These are phyloP conservation scores for Teratosphaeria epicoccoides DNA, from an alignment of 2,329 filamentous ascomycete species.

Conservation along the genomic window DNA sequence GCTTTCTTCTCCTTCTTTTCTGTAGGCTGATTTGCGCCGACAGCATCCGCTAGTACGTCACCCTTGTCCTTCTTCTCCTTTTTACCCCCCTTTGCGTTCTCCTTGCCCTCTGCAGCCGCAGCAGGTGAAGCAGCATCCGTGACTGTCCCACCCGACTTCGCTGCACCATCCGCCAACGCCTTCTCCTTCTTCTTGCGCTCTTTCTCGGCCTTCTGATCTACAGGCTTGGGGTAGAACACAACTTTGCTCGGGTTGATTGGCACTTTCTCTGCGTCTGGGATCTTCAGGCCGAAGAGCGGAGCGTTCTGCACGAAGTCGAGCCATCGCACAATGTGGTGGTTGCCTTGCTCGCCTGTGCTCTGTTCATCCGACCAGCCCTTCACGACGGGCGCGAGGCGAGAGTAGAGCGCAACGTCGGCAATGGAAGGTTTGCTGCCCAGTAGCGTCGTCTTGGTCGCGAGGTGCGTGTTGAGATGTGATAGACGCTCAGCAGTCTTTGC, in stretches of 20 bases:
- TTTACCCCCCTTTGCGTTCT: conserved; percentile 18
- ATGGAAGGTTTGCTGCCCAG: conserved; percentile 82
- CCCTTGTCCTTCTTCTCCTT: conserved; percentile 38
- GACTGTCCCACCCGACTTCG: conserved; percentile 36
- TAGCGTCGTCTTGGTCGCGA: conserved; percentile 78
- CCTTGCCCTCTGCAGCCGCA: conserved; percentile 28
- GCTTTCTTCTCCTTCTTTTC: conserved; percentile 61
- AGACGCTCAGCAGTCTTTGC: conserved; percentile 54
- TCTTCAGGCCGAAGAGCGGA: conserved; percentile 54
- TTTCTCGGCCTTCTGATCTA: conserved; percentile 90
- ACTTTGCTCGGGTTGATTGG: conserved; percentile 68
- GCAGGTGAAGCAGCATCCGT: conserved; percentile 33
- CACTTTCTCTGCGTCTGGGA: conserved; percentile 65
- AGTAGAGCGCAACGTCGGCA: conserved; percentile 76
- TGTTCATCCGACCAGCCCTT: conserved; percentile 73
- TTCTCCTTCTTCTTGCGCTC: conserved; percentile 96
- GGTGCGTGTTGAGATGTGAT: conserved; percentile 71
- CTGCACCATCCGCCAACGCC: conserved; percentile 46
- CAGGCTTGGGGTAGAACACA: conserved; percentile 75
- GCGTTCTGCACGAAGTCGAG: conserved; percentile 94
- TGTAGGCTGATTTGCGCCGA: conserved; percentile 31
- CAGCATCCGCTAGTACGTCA: conserved; percentile 38
- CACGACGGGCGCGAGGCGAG: conserved; percentile 64
- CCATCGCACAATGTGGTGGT: conserved; percentile 82
- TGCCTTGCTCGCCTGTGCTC: conserved; percentile 78